Evolutionary conservation across 495 filamentous ascomycete species (phyloP).

Genomic region (Hypoxylon subgilvum): DNA sequence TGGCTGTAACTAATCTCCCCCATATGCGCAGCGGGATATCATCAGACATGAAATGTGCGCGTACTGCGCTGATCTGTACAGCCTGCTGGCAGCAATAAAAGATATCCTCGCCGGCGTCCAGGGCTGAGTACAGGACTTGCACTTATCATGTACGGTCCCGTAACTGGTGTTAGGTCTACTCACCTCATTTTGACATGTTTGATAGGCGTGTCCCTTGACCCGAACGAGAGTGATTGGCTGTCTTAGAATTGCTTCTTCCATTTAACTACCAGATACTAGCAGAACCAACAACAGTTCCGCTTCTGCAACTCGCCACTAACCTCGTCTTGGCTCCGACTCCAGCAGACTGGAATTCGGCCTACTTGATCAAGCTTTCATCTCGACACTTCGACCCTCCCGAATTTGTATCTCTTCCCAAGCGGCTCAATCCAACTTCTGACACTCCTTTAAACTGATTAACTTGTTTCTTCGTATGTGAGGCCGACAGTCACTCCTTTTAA

Average conservation of each 20-base stretch:
- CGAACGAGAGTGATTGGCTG: conserved; percentile 19
- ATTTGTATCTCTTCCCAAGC: background rate
- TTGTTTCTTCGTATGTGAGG: conserved; percentile 14
- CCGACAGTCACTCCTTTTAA: background rate
- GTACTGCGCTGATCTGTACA: conserved; percentile 12
- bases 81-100: conserved; percentile 16
- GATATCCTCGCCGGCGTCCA: conserved; percentile 1
- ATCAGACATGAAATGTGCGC: conserved; percentile 15
- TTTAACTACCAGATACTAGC: conserved; percentile 11
- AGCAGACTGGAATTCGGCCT: conserved; percentile 9
- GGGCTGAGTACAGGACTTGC: conserved; percentile 3
- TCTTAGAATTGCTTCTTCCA: conserved; percentile 34
- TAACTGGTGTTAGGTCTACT: background rate
- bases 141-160: conserved; percentile 8
- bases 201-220: conserved; percentile 27
- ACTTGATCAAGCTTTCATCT: conserved; percentile 32
- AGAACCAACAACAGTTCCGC: no score
- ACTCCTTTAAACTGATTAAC: conserved; percentile 28
- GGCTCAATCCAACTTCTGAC: conserved; percentile 32
- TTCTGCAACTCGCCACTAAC: conserved; percentile 8
- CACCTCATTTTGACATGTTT: conserved; percentile 30
- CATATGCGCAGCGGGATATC: conserved; percentile 5
- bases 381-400: background rate
- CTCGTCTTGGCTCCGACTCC: conserved; percentile 5
- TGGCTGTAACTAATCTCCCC: conserved; percentile 34